A percentile compares a stretch with the other conserved stretches of the same genome.
phyloP scores from a whole-genome alignment of 805 yeast species.

The Candida boleticola region DNA sequence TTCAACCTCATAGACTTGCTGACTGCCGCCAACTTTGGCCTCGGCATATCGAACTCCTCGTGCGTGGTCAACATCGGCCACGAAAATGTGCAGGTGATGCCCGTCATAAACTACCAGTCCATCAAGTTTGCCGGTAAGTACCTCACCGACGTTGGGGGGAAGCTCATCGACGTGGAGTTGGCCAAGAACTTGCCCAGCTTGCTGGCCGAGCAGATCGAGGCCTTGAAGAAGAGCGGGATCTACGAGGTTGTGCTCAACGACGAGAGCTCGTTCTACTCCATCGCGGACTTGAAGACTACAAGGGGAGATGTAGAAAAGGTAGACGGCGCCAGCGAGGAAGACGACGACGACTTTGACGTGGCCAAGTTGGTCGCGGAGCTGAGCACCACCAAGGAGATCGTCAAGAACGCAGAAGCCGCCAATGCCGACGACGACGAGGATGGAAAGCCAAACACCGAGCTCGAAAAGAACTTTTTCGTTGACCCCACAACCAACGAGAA shows the following conservation, averaged over 20 bases:
- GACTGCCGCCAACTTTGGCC: conserved; percentile 70
- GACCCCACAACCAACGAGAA: conserved; percentile 55
- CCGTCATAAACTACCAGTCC: conserved; percentile 72
- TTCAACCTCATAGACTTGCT: conserved; percentile 68
- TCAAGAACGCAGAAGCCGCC: conserved; percentile 17
- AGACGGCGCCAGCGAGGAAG: conserved; percentile 35
- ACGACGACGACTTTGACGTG: conserved; percentile 79
- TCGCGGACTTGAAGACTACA: conserved; percentile 40
- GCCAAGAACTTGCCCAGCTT: conserved; percentile 57
- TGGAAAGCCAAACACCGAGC: conserved; percentile 57
- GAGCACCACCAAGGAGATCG: conserved; percentile 43
- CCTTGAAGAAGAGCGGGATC: conserved; percentile 68
- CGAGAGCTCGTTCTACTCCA: conserved; percentile 61
- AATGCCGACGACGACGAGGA: conserved; percentile 32
- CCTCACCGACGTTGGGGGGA: conserved; percentile 60
- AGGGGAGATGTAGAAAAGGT: not conserved
- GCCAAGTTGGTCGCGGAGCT: conserved; percentile 78
- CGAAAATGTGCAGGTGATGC: conserved; percentile 71
- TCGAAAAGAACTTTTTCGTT: conserved; percentile 68
- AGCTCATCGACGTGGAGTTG: conserved; percentile 55
- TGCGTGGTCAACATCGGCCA: conserved; percentile 80
- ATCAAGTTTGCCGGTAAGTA: conserved; percentile 52
- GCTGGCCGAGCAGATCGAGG: conserved; percentile 59
- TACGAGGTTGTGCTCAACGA: conserved; percentile 78
- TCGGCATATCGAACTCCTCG: conserved; percentile 62